A percentile compares a stretch with the other conserved stretches of the same genome.
phyloP scores from a whole-genome alignment of 495 filamentous ascomycete genomes.

The Hypoxylon lienhwacheense region DNA sequence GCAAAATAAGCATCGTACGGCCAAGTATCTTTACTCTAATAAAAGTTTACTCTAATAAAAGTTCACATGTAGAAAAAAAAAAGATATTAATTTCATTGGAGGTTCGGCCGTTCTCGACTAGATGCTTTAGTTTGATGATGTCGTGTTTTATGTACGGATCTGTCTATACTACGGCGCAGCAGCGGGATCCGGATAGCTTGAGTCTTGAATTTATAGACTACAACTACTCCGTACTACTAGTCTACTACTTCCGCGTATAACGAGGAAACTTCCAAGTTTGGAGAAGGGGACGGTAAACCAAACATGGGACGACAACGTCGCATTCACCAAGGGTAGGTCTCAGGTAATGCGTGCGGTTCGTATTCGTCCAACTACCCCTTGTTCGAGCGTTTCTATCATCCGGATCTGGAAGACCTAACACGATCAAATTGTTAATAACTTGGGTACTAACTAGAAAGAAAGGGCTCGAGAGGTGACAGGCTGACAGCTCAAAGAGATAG shows the following conservation, averaged over 20 bases:
- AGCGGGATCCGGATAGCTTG: too few relatives aligned
- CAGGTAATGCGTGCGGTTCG: conserved; percentile 36
- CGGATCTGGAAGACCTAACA: conserved; percentile 13
- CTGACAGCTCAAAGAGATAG: too few relatives aligned
- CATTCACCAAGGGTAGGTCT: conserved; percentile 37
- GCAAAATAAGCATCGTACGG: conserved; percentile 11
- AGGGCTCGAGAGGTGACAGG: too few relatives aligned
- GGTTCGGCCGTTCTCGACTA: not conserved
- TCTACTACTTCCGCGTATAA: too few relatives aligned
- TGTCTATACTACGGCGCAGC: not conserved
- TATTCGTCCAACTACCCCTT: conserved; percentile 27
- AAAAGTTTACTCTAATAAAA: not conserved
- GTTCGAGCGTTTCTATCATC: conserved; percentile 8
- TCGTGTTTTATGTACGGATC: not conserved
- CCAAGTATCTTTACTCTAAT: not conserved
- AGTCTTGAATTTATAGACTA: too few relatives aligned
- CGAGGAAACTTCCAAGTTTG: conserved; percentile 20
- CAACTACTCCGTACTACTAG: too few relatives aligned
- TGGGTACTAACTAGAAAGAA: too few relatives aligned
- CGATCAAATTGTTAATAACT: too few relatives aligned
- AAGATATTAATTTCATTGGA: too few relatives aligned
- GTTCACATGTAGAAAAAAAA: too few relatives aligned
- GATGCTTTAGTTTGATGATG: not conserved
- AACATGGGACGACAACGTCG: conserved; percentile 28
- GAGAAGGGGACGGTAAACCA: conserved; percentile 8